These are phyloP conservation scores for Rhodotorula sphaerocarpa DNA, from an alignment of 768 basidiomycete species.

Conservation along the genomic window DNA sequence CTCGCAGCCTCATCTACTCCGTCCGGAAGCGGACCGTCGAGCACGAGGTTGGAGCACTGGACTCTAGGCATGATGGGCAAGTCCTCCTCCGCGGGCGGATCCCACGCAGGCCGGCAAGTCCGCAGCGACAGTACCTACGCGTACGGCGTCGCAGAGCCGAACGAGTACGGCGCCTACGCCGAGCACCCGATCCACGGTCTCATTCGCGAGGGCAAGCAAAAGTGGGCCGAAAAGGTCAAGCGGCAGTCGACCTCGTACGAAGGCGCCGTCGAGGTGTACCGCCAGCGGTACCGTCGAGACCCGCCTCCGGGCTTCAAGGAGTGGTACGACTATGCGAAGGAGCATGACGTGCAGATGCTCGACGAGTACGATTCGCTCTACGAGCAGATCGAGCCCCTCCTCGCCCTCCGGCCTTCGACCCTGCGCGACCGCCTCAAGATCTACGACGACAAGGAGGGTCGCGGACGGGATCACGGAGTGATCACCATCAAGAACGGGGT, in stretches of 20 bases:
- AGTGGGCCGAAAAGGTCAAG: constrained; percentile 52
- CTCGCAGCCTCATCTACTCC: no score
- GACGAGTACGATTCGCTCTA: constrained; percentile 72
- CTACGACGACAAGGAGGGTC: constrained; percentile 11
- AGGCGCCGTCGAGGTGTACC: constrained; percentile 74
- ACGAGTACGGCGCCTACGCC: constrained; percentile 41
- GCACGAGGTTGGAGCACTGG: no score
- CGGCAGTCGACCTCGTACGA: constrained; percentile 68
- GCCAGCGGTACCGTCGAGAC: constrained; percentile 59
- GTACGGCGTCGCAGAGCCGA: not conserved
- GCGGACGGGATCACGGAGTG: constrained; percentile 21
- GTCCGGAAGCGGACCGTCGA: no score
- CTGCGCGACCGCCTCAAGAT: constrained; percentile 18
- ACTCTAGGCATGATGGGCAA: no score
- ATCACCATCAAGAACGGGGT: constrained; percentile 7
- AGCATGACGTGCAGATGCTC: constrained; percentile 63
- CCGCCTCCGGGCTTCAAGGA: constrained; percentile 84
- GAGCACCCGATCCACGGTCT: constrained; percentile 49
- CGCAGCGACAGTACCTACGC: not conserved
- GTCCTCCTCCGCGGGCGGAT: no score
- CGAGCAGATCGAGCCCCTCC: constrained; percentile 47
- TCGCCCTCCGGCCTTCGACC: constrained; percentile 42
- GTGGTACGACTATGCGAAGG: constrained; percentile 56
- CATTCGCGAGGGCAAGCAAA: constrained; percentile 43
- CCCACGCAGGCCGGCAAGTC: no score